Evolutionary conservation across 225 moss, liverwort and hornwort species (phyloP).

Genomic region (Lunularia cruciata): DNA sequence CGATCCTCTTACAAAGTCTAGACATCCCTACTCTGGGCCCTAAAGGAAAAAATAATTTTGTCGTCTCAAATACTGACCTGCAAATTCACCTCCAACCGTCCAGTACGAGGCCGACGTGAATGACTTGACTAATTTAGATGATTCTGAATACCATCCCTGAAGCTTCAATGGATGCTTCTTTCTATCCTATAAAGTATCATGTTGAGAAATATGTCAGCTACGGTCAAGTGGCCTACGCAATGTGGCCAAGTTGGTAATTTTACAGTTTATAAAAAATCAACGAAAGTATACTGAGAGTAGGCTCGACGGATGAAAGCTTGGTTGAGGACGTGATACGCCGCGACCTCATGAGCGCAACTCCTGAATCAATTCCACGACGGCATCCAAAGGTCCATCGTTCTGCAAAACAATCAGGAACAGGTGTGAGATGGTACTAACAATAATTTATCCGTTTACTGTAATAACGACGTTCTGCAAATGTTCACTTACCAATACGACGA

Average conservation of each 20-base stretch:
- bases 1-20: no score
- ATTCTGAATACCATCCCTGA: neutral
- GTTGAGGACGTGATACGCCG: neutral
- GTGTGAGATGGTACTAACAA: no score
- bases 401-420: constrained; percentile 27
- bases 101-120: neutral
- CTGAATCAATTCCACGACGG: constrained; percentile 51
- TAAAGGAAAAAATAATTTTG: neutral
- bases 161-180: constrained; percentile 5
- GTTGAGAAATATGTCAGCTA: neutral
- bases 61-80: neutral
- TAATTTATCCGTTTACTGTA: no score
- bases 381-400: constrained; percentile 60
- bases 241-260: constrained; percentile 7
- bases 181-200: neutral
- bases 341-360: constrained; percentile 48
- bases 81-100: neutral
- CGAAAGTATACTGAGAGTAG: neutral
- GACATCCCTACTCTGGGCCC: no score
- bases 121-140: neutral
- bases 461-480: no score
- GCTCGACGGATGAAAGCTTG: neutral
- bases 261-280: constrained; percentile 9
- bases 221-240: neutral
- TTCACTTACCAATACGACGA: constrained; percentile 59